Evolutionary conservation across 768 basidiomycete genomes (phyloP), one percentile per base, ranked within the genome.

Genomic region (Clavulina sp.): DNA sequence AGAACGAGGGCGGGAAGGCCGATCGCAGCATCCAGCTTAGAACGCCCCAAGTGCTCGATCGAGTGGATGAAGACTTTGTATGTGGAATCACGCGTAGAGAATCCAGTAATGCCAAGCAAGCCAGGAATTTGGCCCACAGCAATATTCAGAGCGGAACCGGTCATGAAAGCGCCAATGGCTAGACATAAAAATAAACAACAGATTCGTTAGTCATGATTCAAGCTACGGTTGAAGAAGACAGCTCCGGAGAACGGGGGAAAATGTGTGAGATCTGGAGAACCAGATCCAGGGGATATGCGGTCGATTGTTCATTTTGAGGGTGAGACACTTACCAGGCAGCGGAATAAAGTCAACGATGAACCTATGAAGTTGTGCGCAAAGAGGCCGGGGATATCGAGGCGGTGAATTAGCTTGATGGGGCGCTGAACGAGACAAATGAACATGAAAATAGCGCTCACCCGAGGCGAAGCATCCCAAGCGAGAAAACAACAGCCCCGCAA

Each of bases 291-390:
- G n/a, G n/a, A n/a, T n/a, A n/a, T n/a, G n/a, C n/a, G n/a, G n/a
- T n/a, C n/a, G n/a, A n/a, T n/a, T n/a, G n/a, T n/a, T n/a, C n/a
- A n/a, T n/a, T n/a, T n/a, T n/a, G n/a, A n/a, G n/a, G n/a, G n/a
- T n/a, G n/a, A n/a, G n/a, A 82, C 83, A 58, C 80, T 82, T 54
- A 88, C 80, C 2, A 85, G 2, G 84, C 83, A 4, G 76, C 73
- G 19, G 84, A 55, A 92, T 96, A 63, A 97, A 89, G 62, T 97
- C 92, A 48, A 97, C 81, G 30, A 96, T 68, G 87, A 89, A 93
- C n/a, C n/a, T n/a, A n/a, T n/a, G n/a, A n/a, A n/a, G n/a, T n/a
- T n/a, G n/a, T n/a, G n/a, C n/a, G n/a, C n/a, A n/a, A n/a, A n/a
- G n/a, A n/a, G n/a, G 0, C 95, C 95, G 34, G 34, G 34, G 34